Base-by-base conservation (phyloP, 306 rosid species). In the Argentina anserina region DNA sequence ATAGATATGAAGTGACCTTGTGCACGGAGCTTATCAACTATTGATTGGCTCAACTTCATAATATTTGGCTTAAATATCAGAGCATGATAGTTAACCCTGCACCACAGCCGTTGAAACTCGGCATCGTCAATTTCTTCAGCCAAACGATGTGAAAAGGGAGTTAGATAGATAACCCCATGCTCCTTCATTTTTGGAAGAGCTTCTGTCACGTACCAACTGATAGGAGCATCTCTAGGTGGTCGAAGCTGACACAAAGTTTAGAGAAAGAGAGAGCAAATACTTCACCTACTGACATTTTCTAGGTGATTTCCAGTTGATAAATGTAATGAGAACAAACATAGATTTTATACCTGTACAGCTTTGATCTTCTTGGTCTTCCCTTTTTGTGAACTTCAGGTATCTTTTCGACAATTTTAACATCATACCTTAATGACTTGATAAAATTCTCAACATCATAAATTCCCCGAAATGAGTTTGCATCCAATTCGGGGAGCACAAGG, bases 81-180 rank as follows among this genome's bases (percentile, higher is more conserved):
- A 77, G 99, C 99, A 67, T 94, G 99, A 86, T 94, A 91, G 67
- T 91, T 94, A 82, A 91, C 97, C 66, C 99, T 90, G 79, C 99
- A 94, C 78, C 99, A 84, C 83, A 94, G 84, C 53, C 99, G 83
- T 80, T 94, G 99, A 89, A 87, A 94, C 86, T 91, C 99, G 23
- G 96, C 83, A 75, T 79, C 78, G 86, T 91, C 90, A 75, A 91
- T 86, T 86, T 94, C 99, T 92, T 94, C 99, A 3, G 93, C 97
- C 72, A 94, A 84, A 72, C 99, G 99, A 83, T 94, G 99, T 47
- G 99, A 94, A 81, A 94, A 91, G 69, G 99, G 99, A 34, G 97
- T 91, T 61, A 94, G 97, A 88, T 90, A 91, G 66, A 94, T 88
- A 26, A 92, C 99, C 60, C 99, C 96, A 70, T 90, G 89, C 79